Evolutionary conservation across 176 grass and related monocot genomes (phyloP).

Genomic region (Oryza nivara): DNA sequence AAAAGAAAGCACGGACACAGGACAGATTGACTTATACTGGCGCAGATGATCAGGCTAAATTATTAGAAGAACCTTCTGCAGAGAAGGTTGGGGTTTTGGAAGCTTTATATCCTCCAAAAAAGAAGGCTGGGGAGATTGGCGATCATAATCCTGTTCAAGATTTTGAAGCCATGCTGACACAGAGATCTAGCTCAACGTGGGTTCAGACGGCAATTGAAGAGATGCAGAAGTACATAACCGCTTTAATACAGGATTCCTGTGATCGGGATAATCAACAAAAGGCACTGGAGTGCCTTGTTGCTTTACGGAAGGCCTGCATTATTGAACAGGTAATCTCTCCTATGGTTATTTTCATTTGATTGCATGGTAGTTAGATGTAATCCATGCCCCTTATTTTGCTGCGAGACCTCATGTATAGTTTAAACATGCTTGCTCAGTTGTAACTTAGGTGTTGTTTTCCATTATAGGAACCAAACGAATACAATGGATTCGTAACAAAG

Average conservation of each 20-base stretch:
- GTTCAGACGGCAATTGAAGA: slow-evolving; percentile 74
- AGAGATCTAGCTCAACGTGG: slow-evolving; percentile 78
- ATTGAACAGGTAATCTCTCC: slow-evolving; percentile 79
- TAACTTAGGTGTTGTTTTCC: slow-evolving; percentile 6
- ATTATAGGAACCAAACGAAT: slow-evolving; percentile 81
- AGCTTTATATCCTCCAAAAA: slow-evolving; percentile 45
- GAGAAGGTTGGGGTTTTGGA: slow-evolving; percentile 43
- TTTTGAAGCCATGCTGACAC: slow-evolving; percentile 86
- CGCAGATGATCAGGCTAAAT: slow-evolving; percentile 46
- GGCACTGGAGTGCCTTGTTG: slow-evolving; percentile 75
- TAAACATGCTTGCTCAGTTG: slow-evolving; percentile 10
- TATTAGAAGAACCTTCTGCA: slow-evolving; percentile 43
- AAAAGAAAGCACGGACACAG: slow-evolving; percentile 56
- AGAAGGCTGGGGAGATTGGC: slow-evolving; percentile 55
- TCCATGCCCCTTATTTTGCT: slow-evolving; percentile 4
- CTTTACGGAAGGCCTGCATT: slow-evolving; percentile 80
- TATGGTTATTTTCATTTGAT: not conserved
- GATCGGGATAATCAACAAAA: slow-evolving; percentile 58
- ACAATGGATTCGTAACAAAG: slow-evolving; percentile 65
- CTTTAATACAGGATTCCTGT: slow-evolving; percentile 66
- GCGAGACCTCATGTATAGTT: not conserved
- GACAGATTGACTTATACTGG: slow-evolving; percentile 42
- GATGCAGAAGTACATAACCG: slow-evolving; percentile 64
- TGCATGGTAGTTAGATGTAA: slow-evolving; percentile 6
- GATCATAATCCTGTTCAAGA: slow-evolving; percentile 79